Percentiles rank a stretch among this genome's conserved stretches.
Conservation (phyloP, 306 rosid species). For the Trichosanthes truncata region DNA sequence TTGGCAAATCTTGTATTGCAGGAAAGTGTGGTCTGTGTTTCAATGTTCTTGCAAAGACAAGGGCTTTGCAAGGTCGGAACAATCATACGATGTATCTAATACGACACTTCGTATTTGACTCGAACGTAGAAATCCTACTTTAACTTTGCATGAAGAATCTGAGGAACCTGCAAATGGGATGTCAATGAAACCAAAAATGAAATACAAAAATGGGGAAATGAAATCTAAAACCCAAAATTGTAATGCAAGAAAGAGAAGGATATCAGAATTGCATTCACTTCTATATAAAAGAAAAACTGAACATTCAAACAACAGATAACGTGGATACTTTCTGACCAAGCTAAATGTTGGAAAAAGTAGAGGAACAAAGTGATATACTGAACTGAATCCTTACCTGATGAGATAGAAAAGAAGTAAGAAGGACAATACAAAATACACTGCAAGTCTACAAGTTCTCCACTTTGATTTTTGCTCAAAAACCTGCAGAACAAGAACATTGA, state of each 20-base stretch:
- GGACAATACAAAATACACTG: constrained; percentile 43
- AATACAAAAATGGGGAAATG: background rate
- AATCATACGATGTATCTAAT: too few species aligned
- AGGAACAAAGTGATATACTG: background rate
- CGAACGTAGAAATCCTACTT: background rate
- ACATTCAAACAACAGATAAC: background rate
- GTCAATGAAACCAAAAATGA: background rate
- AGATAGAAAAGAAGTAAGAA: constrained; percentile 63
- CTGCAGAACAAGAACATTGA: constrained; percentile 32
- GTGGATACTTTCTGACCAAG: background rate
- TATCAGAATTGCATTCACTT: background rate
- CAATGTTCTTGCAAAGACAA: background rate
- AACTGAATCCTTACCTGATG: constrained; percentile 44
- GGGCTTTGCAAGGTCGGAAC: background rate
- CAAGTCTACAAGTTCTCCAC: constrained; percentile 61
- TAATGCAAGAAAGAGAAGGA: background rate
- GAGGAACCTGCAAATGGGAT: constrained; percentile 6
- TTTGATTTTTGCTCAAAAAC: constrained; percentile 83
- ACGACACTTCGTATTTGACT: background rate
- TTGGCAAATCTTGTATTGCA: background rate
- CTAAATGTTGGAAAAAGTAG: background rate
- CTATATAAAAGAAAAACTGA: background rate
- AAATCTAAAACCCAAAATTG: background rate
- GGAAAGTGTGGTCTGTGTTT: background rate
- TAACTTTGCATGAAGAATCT: constrained; percentile 3